A percentile compares a stretch with the other conserved stretches of the same genome.
Evolutionary conservation across 2,329 filamentous ascomycete species (phyloP).

Genomic region (Pseudogymnoascus sp.): DNA sequence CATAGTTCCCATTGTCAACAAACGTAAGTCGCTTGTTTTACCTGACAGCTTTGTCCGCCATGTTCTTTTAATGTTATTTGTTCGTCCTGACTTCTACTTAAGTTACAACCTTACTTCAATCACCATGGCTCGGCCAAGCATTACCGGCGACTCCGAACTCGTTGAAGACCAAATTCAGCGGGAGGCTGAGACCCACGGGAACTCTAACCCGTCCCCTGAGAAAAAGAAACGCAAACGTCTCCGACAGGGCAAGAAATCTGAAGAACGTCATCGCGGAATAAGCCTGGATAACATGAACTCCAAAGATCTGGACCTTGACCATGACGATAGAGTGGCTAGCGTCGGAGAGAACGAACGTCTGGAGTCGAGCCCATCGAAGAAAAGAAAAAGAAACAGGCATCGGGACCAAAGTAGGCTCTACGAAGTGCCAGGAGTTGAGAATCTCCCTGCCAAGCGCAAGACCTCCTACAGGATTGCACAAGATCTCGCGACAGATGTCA

Average conservation of each 20-base stretch:
- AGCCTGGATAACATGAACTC: neutral
- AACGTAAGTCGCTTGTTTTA: neutral
- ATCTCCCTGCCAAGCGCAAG: neutral
- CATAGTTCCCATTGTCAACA: neutral
- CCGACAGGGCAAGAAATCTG: neutral
- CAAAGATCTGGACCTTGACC: neutral
- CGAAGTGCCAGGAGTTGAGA: neutral
- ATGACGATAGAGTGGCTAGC: neutral
- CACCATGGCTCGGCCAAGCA: neutral
- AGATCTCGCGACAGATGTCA: slow-evolving; percentile 16
- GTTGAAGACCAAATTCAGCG: neutral
- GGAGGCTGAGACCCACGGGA: neutral
- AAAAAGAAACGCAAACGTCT: neutral
- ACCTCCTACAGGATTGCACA: neutral
- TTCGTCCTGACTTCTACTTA: neutral
- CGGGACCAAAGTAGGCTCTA: neutral
- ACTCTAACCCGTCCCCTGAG: neutral
- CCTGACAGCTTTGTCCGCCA: neutral
- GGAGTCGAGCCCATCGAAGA: neutral
- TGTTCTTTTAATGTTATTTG: neutral
- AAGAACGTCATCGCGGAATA: neutral
- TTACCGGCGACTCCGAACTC: neutral
- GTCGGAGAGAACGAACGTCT: neutral
- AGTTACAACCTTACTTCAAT: neutral
- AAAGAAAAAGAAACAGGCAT: neutral